Evolutionary conservation across 768 basidiomycete genomes (phyloP), one percentile per base, ranked within the genome.

Genomic region (Pholiota microspora): DNA sequence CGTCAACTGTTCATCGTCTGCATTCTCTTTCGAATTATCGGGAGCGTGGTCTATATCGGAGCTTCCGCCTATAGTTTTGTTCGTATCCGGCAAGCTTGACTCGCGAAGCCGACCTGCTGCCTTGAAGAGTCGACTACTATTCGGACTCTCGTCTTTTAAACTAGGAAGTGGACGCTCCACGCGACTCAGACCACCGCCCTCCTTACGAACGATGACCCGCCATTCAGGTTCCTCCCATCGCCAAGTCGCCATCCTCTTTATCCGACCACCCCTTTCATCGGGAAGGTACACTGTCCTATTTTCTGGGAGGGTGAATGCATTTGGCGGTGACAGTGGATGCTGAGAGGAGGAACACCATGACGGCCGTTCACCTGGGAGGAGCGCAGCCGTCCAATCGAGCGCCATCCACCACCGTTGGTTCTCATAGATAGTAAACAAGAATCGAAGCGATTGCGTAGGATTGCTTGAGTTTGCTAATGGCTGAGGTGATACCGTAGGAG

Each of bases 321-420:
- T 77, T 3, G 93, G 87, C 2, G 90, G 85, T 9, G 85, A 77
- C 40, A 92, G 75, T 45, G 89, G 80, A 61, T 76, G 74, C 60
- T 79, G 83, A 52, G 71, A 68, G 25, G 71, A 73, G 18, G 79
- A 79, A 70, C 75, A 92, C 94, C 94, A 98, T 1, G 91, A 89
- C 0, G 94, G 92, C 4, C 94, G 85, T 64, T 98, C 94, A 15
- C 82, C 82, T 0, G 94, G 94, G 13, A 97, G 81, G 7, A 98
- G 80, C 0, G 94, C 93, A 2, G 91, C 89, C 1, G 94, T 96
- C 92, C 92, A 98, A 71, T 97, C 94, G 40, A 98, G 81, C 10
- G 90, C 94, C 83, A 98, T 84, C 94, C 94, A 98, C 94, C 94
- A 96, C 5, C 94, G 81, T 71, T 97, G 94, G 70, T 96, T 96